Base-by-base conservation (phyloP, 306 rosid genomes). In the Cotoneaster glaucophyllus region DNA sequence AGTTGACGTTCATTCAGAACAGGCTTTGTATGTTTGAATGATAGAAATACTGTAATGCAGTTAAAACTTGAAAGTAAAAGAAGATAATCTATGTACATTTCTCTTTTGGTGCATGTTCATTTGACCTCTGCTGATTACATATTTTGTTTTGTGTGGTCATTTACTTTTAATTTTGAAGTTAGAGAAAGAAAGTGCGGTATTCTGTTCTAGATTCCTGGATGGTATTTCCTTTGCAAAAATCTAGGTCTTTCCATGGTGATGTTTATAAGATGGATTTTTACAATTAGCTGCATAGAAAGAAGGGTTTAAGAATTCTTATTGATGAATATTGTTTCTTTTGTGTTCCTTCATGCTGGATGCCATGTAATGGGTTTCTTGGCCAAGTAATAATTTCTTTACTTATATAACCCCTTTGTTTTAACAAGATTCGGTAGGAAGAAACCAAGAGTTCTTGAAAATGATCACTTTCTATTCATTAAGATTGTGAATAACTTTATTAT, bases 381-480 rank as follows among this genome's bases (percentile, higher is more conserved):
- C 41, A 8, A 29, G 22, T 63, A 17, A 31, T 28, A 43, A 29
- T 8, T 17, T 63, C 67, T 31, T 65, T 65, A 19, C 24, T 31
- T 32, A 28, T 63, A 29, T 18, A 18, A 32, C 45, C 69, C 44
- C 14, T 64, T 32, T 3, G 6, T 64, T 64, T 64, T 41, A 64
- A 64, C 26, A 34, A 32, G 28, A 67, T 43, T 39, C 14, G 1
- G 4, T 68, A 13, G 15, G 29, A 21, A 58, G 69, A 19, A 76
- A 39, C n/a, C 11, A 25, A 11, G 17, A 67, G 17, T 31, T 76
- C 61, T n/a, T 41, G 45, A 73, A 57, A 63, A 15, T n/a, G 32
- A 50, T 53, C 68, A 62, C 71, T 58, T 66, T 63, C 29, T 67
- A 5, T 80, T 67, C 10, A 65, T 69, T 82, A 66, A 57, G 56